Conservation (phyloP, 495 filamentous ascomycete genomes). For the Talaromyces proteolyticus region DNA sequence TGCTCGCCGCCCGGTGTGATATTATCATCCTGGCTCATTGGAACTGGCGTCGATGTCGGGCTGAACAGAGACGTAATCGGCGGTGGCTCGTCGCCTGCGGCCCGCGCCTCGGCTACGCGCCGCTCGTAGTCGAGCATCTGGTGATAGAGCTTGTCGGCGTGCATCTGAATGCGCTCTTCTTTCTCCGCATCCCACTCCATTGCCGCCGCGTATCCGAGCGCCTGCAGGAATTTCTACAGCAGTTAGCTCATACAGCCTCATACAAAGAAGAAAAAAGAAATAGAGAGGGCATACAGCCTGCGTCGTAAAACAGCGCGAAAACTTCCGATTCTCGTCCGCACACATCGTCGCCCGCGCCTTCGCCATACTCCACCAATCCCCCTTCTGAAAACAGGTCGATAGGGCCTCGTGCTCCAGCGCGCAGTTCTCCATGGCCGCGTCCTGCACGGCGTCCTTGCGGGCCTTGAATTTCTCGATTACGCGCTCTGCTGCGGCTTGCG, state of each 20-base stretch:
- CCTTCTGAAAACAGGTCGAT: slow-evolving; percentile 67
- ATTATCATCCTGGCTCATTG: slow-evolving; percentile 15
- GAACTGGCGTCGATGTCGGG: slow-evolving; percentile 18
- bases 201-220: slow-evolving; percentile 77
- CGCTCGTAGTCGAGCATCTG: slow-evolving; percentile 74
- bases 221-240: slow-evolving; percentile 75
- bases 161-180: slow-evolving; percentile 92
- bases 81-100: slow-evolving; percentile 43
- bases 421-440: slow-evolving; percentile 90
- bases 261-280: neutral
- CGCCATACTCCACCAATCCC: slow-evolving; percentile 41
- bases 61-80: slow-evolving; percentile 35
- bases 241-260: neutral
- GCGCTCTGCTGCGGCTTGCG: slow-evolving; percentile 55
- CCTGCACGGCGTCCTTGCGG: slow-evolving; percentile 68
- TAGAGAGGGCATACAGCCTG: slow-evolving; percentile 56
- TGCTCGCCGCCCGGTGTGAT: slow-evolving; percentile 26
- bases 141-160: slow-evolving; percentile 84
- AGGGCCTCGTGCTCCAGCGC: slow-evolving; percentile 74
- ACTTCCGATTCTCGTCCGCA: slow-evolving; percentile 56
- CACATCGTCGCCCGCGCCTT: slow-evolving; percentile 66
- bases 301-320: slow-evolving; percentile 76
- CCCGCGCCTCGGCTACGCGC: slow-evolving; percentile 59
- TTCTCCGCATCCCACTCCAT: slow-evolving; percentile 56
- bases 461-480: slow-evolving; percentile 80